Evolutionary conservation across 2,329 filamentous ascomycete genomes (phyloP), one percentile per base, ranked within the genome.

Genomic region (Hymenoscyphus repandus): DNA sequence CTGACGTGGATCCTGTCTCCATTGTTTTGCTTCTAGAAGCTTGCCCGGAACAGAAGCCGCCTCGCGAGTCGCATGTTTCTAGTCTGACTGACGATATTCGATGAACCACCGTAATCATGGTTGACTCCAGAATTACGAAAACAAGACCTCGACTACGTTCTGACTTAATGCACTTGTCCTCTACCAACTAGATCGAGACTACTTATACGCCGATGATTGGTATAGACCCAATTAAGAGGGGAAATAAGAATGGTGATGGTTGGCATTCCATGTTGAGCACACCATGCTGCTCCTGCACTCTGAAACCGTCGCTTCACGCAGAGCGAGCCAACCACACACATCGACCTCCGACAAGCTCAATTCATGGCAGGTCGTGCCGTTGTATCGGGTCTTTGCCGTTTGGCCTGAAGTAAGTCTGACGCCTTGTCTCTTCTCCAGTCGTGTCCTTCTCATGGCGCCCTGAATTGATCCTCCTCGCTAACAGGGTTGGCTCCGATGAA

Each of bases 361-460:
- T 27, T 15, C 20, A n/a, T n/a, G 20, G 45, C 45, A 47, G 40
- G 17, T 47, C 20, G 32, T 27, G 36, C 45, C 45, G 45, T 32
- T 38, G 45, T 39, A 31, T 47, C 45, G 37, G 37, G 40, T 43
- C n/a, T 31, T 22, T 22, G 31, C 15, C 17, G 22, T n/a, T 22
- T 43, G 11, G 18, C 31, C 13, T 43, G 11, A 20, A 43, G 40
- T 20, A 12, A n/a, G 40, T 22, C 32, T 34, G 32, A 34, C 7
- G 40, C 22, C 17, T n/a, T n/a, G n/a, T n/a, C n/a, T n/a, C n/a
- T n/a, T n/a, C n/a, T n/a, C n/a, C n/a, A n/a, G n/a, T n/a, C n/a
- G n/a, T n/a, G n/a, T n/a, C n/a, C n/a, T n/a, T n/a, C n/a, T n/a
- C n/a, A n/a, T n/a, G n/a, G n/a, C n/a, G n/a, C n/a, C n/a, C n/a